Percentiles rank a stretch among this genome's conserved stretches.
Evolutionary conservation across 23 red algal species (phyloP).

Genomic region (Chondrus crispus): DNA sequence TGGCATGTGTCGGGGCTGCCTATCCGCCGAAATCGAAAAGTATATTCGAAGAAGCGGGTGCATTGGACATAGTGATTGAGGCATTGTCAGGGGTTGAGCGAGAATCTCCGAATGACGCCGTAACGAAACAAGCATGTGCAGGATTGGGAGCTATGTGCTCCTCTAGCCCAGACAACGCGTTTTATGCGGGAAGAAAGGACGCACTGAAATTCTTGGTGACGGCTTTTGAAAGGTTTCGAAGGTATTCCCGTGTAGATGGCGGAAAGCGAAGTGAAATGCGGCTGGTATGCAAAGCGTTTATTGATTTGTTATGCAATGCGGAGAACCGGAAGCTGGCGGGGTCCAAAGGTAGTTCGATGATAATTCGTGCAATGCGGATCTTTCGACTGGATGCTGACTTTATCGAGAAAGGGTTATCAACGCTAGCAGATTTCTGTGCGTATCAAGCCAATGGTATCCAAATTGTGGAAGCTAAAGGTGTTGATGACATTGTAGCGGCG

Average conservation of each 20-base stretch:
- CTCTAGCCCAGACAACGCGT: constrained; percentile 45
- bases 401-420: constrained; percentile 38
- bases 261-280: constrained; percentile 61
- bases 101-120: constrained; percentile 44
- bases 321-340: constrained; percentile 57
- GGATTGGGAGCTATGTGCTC: constrained; percentile 64
- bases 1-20: constrained; percentile 57
- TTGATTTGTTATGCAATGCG: constrained; percentile 51
- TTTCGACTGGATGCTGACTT: constrained; percentile 63
- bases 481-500: constrained; percentile 62
- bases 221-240: constrained; percentile 63
- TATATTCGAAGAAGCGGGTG: constrained; percentile 42
- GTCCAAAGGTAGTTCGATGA: constrained; percentile 36
- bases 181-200: constrained; percentile 45
- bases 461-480: constrained; percentile 46
- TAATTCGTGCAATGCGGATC: constrained; percentile 67
- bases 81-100: constrained; percentile 28
- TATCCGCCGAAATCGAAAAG: constrained; percentile 56
- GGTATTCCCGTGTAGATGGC: constrained; percentile 42
- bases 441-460: constrained; percentile 51
- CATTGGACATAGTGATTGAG: constrained; percentile 56
- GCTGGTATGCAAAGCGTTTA: constrained; percentile 68
- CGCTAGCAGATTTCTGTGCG: constrained; percentile 58
- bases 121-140: constrained; percentile 67
- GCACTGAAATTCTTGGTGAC: constrained; percentile 33